Percentiles rank a stretch among this genome's conserved stretches.
Evolutionary conservation across 1,139 yeast genomes (phyloP).

Genomic region (Debaryomyces nepalensis): DNA sequence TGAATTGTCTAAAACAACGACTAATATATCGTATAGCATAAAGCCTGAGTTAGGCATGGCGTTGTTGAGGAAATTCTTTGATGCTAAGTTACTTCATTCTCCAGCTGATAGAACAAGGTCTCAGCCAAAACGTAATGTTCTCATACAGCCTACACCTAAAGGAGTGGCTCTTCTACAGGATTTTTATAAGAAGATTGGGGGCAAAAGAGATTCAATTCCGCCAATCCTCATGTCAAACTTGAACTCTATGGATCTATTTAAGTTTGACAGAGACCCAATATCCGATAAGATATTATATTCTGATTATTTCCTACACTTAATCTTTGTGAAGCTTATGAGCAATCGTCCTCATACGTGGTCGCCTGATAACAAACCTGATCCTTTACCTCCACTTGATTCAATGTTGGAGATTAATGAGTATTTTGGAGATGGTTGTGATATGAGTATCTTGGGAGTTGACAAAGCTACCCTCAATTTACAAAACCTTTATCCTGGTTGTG

Average conservation of each 20-base stretch:
- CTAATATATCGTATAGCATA: conserved; percentile 65
- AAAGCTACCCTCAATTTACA: neutral
- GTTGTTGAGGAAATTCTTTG: conserved; percentile 60
- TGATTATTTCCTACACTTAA: conserved; percentile 62
- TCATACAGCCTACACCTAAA: conserved; percentile 88
- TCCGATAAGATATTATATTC: conserved; percentile 70
- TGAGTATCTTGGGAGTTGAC: conserved; percentile 7
- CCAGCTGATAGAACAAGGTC: conserved; percentile 73
- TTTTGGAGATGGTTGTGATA: conserved; percentile 7
- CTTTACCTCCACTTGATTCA: conserved; percentile 12
- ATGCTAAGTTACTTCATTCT: conserved; percentile 71
- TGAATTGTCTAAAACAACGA: conserved; percentile 53
- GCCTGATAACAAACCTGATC: conserved; percentile 46
- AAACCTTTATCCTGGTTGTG: conserved; percentile 6
- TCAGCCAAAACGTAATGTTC: conserved; percentile 44
- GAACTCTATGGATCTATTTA: conserved; percentile 74
- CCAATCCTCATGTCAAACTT: conserved; percentile 54
- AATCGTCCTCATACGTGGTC: conserved; percentile 71
- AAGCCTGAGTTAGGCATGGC: conserved; percentile 54
- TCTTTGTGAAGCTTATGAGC: conserved; percentile 72
- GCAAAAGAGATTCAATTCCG: conserved; percentile 44
- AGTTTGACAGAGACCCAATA: conserved; percentile 66
- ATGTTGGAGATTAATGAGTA: conserved; percentile 12
- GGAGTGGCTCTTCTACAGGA: conserved; percentile 74
- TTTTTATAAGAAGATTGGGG: conserved; percentile 63